Evolutionary conservation across 306 rosid genomes (phyloP).

Genomic region (Trichosanthes cucumerina): DNA sequence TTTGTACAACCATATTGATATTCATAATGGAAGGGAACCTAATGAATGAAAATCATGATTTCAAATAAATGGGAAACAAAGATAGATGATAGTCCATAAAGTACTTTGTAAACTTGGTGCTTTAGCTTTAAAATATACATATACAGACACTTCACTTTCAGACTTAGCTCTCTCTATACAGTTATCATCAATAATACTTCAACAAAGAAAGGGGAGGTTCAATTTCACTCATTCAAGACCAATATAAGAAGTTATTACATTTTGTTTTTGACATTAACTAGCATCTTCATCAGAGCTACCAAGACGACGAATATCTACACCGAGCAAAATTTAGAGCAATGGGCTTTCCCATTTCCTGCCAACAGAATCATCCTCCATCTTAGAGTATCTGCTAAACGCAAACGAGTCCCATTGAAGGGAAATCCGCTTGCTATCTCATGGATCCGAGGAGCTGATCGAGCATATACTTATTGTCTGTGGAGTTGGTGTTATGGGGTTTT

Average conservation of each 20-base stretch:
- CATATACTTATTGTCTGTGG: constrained; percentile 15
- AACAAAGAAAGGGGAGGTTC: background rate
- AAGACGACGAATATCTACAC: background rate
- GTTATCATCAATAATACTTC: background rate
- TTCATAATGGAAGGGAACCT: background rate
- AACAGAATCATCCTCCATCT: background rate
- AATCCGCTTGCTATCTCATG: constrained; percentile 2
- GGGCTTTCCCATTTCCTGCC: background rate
- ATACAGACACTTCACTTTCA: background rate
- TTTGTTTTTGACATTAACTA: background rate
- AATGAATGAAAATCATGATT: background rate
- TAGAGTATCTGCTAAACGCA: background rate
- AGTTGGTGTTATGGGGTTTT: constrained; percentile 26
- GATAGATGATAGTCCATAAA: background rate
- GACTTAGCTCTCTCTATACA: background rate
- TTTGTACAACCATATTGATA: background rate
- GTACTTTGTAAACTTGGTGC: background rate
- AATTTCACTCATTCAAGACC: background rate
- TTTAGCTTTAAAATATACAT: constrained; percentile 1
- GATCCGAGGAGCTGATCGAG: constrained; percentile 17
- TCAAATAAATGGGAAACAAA: background rate
- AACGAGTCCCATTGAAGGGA: background rate
- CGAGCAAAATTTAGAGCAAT: constrained; percentile 9
- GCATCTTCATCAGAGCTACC: background rate
- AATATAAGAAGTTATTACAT: background rate